These are phyloP conservation scores for Cichorium intybus DNA, from an alignment of 140 eudicot genomes.

Conservation along the genomic window DNA sequence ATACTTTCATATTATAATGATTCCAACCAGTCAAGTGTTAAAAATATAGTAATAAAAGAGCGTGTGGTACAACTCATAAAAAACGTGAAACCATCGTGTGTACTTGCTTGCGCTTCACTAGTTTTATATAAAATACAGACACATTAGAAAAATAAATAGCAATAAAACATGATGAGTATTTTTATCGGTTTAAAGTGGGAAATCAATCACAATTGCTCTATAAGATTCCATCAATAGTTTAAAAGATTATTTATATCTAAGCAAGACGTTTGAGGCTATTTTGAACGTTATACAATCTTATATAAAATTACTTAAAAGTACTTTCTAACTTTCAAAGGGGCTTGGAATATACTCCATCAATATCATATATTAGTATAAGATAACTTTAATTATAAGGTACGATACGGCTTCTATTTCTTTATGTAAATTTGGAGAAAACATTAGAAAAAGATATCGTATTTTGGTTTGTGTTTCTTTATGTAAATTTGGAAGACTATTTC, in stretches of 20 bases:
- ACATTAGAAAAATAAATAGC: neutral
- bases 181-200: slow-evolving; percentile 15
- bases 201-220: slow-evolving; percentile 24
- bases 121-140: neutral
- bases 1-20: neutral
- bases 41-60: slow-evolving; percentile 10
- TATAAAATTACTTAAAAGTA: slow-evolving; percentile 4
- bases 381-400: neutral
- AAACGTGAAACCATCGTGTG: slow-evolving; percentile 20
- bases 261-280: slow-evolving; percentile 11
- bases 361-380: neutral
- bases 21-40: slow-evolving; percentile 3
- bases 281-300: slow-evolving; percentile 19
- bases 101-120: slow-evolving; percentile 29
- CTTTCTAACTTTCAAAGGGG: slow-evolving; percentile 6
- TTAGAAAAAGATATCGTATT: neutral
- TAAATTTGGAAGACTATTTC: neutral
- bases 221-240: slow-evolving; percentile 13
- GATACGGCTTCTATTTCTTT: neutral
- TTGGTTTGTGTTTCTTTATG: neutral
- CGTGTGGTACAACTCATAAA: slow-evolving; percentile 26
- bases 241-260: slow-evolving; percentile 8
- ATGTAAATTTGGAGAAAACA: neutral
- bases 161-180: neutral
- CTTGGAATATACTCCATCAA: slow-evolving; percentile 19